Base-by-base conservation (phyloP, 768 basidiomycete species). In the Russula virescens region DNA sequence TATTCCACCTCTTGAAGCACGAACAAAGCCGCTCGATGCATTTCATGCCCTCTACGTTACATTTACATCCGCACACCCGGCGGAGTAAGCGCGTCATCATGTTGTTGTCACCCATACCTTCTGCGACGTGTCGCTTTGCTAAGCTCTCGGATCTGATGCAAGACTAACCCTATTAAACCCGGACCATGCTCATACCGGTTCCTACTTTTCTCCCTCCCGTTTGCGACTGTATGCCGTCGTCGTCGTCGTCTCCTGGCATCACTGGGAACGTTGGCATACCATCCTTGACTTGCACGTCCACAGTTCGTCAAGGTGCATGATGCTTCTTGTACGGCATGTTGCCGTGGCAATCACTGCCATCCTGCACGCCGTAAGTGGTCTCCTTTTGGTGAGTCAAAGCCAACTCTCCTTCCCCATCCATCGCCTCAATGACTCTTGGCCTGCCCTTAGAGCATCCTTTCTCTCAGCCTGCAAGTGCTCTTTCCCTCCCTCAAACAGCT, bases 401-500 rank as follows among this genome's bases (percentile, higher is more conserved):
- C 42, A 18, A 14, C 7, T 19, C 55, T 49, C 19, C 13, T 14
- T 55, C n/a, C 28, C 18, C 18, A 1, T 34, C 8, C 8, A 14
- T 26, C 4, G 34, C 23, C 50, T 58, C 47, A 63, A 57, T 31
- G 19, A 35, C n/a, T 19, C 28, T 43, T 43, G 42, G 18, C 42
- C 11, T 8, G 5, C 28, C 4, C 45, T 53, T 45, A 65, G 63
- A 65, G 60, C 34, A 52, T 65, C n/a, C 40, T 65, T 40, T 49
- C 63, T 50, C 49, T 61, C 25, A 9, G 47, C 48, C n/a, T 65
- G 5, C 60, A 62, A 50, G 11, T 28, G 8, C 18, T 65, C 19
- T 43, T 61, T 23, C 63, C 60, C 28, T 61, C 42, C 34, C 60
- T 65, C 35, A 23, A 55, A 18, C 60, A 61, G 23, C 48, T 45